These are phyloP conservation scores for Dothistroma pini DNA, from an alignment of 2,329 filamentous ascomycete species.

Conservation along the genomic window DNA sequence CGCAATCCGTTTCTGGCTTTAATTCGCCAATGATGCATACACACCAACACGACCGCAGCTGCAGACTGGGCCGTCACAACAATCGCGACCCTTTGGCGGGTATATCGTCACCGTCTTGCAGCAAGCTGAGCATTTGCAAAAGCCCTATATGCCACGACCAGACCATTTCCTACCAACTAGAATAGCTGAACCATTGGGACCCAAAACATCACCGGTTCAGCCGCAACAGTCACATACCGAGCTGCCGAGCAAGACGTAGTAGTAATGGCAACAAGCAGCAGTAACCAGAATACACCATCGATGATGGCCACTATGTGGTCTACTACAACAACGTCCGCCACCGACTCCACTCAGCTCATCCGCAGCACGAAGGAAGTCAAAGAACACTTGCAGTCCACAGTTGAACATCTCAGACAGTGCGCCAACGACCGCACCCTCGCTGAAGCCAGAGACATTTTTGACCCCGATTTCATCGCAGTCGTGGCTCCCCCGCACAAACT, in stretches of 20 bases:
- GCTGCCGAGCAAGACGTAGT: neutral
- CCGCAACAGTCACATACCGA: neutral
- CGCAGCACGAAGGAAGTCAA: neutral
- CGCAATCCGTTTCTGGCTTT: too few species aligned
- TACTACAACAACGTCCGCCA: neutral
- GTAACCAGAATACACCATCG: neutral
- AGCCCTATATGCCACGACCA: too few species aligned
- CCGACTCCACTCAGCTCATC: neutral
- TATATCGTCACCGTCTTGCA: too few species aligned
- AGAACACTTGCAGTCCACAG: neutral
- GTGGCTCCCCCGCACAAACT: neutral
- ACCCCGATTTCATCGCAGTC: neutral
- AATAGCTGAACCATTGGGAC: neutral
- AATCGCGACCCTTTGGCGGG: too few species aligned
- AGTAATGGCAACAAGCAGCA: neutral
- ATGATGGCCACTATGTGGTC: neutral
- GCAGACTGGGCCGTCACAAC: too few species aligned
- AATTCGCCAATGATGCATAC: too few species aligned
- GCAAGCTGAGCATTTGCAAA: too few species aligned
- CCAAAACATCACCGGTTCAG: neutral
- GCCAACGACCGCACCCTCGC: neutral
- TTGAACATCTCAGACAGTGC: neutral
- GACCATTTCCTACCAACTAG: too few species aligned
- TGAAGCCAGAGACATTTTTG: neutral
- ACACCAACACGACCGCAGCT: too few species aligned